Evolutionary conservation across 148 eudicot genomes (phyloP).

Genomic region (Hydrangea macrophylla): DNA sequence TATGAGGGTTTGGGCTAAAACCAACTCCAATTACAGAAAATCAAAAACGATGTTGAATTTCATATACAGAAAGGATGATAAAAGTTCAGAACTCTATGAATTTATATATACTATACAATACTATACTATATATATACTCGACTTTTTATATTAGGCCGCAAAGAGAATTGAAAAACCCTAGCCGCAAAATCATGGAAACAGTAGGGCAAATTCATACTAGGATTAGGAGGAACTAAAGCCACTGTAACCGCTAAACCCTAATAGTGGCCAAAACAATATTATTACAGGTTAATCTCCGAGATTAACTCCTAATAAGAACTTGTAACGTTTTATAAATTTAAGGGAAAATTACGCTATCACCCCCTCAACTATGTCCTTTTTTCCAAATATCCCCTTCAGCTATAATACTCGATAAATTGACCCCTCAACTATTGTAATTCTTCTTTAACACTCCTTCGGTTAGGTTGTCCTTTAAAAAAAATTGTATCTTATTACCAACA

Average conservation of each 20-base stretch:
- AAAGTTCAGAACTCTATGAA: neutral
- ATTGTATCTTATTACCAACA: no score
- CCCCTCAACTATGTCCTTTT: no score
- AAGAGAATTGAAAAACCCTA: conserved; percentile 11
- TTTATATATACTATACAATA: neutral
- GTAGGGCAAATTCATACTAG: neutral
- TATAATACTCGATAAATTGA: no score
- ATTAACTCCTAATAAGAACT: neutral
- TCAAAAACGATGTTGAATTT: neutral
- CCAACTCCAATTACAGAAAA: neutral
- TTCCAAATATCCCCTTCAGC: no score
- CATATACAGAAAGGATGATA: neutral
- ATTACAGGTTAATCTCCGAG: neutral
- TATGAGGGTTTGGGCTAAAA: neutral
- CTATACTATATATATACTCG: neutral
- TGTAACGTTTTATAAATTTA: no score
- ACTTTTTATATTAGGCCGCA: neutral
- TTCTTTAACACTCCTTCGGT: no score
- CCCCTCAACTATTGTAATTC: no score
- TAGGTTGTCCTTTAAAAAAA: no score
- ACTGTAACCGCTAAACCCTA: conserved; percentile 13
- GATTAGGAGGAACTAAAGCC: neutral
- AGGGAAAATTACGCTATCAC: no score
- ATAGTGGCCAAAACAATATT: neutral
- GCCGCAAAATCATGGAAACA: conserved; percentile 13